phyloP scores from a whole-genome alignment of 257 asterid species.

The Scutellaria minor region DNA sequence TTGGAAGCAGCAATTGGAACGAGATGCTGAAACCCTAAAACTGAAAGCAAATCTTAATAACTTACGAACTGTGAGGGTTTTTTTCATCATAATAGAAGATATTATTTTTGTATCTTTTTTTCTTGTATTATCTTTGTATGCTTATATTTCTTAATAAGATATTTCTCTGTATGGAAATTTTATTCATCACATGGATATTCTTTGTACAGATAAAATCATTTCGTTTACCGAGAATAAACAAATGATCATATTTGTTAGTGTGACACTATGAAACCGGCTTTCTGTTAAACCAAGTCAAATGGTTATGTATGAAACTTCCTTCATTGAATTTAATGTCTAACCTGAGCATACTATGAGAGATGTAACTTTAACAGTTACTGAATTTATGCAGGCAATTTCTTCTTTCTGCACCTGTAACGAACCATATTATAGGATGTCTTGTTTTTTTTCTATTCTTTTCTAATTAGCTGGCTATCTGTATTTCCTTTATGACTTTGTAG shows the following conservation, averaged over 20 bases:
- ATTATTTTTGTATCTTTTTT: constrained; percentile 23
- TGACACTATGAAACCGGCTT: constrained; percentile 25
- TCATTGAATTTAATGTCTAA: constrained; percentile 4
- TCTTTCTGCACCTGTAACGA: constrained; percentile 11
- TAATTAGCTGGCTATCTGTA: not conserved
- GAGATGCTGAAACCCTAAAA: constrained; percentile 81
- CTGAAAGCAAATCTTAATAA: constrained; percentile 74
- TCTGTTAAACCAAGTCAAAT: not conserved
- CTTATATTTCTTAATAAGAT: constrained; percentile 13
- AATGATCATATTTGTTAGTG: not conserved
- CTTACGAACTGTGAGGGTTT: constrained; percentile 70
- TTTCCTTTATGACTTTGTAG: constrained; percentile 26
- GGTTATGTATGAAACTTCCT: constrained; percentile 19
- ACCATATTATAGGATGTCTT: constrained; percentile 1
- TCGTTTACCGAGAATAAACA: constrained; percentile 7
- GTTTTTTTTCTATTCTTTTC: not conserved
- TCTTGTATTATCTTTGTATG: not conserved
- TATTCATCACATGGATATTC: constrained; percentile 17
- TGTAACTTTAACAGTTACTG: constrained; percentile 18
- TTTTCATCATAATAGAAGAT: constrained; percentile 12
- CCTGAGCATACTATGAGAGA: constrained; percentile 2
- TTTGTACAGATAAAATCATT: not conserved
- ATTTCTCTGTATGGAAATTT: not conserved
- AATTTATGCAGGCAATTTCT: not conserved
- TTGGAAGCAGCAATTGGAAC: constrained; percentile 89